These are phyloP conservation scores for Fusarium graminum DNA, from an alignment of 2,329 filamentous ascomycete genomes.

Conservation along the genomic window DNA sequence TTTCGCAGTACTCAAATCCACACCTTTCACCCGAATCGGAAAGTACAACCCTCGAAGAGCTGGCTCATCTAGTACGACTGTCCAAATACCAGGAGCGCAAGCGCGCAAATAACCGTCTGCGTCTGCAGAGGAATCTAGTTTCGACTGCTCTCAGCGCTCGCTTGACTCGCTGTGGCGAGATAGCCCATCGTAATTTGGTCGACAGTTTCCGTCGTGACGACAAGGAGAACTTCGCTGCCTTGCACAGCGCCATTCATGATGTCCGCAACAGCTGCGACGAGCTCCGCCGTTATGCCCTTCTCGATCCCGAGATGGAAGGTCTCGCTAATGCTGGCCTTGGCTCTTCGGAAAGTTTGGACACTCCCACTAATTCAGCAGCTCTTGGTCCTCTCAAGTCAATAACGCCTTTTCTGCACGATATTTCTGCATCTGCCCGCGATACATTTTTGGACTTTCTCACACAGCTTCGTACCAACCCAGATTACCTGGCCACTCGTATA, in stretches of 20 bases:
- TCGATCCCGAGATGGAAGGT: slow-evolving; percentile 79
- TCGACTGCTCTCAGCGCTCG: slow-evolving; percentile 81
- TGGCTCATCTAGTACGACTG: slow-evolving; percentile 81
- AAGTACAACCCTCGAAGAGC: slow-evolving; percentile 79
- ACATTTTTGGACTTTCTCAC: slow-evolving; percentile 84
- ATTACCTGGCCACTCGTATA: slow-evolving; percentile 87
- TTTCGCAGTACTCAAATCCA: slow-evolving; percentile 74
- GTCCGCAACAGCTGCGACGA: slow-evolving; percentile 82
- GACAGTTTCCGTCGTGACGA: slow-evolving; percentile 84
- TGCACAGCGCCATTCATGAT: slow-evolving; percentile 84
- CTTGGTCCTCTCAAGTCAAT: slow-evolving; percentile 56
- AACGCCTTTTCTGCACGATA: slow-evolving; percentile 75
- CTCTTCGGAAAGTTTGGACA: slow-evolving; percentile 65
- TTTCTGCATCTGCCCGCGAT: slow-evolving; percentile 80
- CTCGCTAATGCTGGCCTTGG: slow-evolving; percentile 57
- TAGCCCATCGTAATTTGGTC: slow-evolving; percentile 80
- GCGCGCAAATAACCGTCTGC: slow-evolving; percentile 77
- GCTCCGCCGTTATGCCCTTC: slow-evolving; percentile 75
- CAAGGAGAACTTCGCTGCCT: slow-evolving; percentile 78
- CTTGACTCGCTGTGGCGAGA: slow-evolving; percentile 79
- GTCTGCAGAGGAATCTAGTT: slow-evolving; percentile 79
- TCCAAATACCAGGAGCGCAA: slow-evolving; percentile 87
- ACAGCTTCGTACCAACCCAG: slow-evolving; percentile 85
- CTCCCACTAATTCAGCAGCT: slow-evolving; percentile 59
- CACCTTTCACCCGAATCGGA: slow-evolving; percentile 71